Evolutionary conservation across 306 rosid species (phyloP).

Genomic region (Canavalia gladiata): DNA sequence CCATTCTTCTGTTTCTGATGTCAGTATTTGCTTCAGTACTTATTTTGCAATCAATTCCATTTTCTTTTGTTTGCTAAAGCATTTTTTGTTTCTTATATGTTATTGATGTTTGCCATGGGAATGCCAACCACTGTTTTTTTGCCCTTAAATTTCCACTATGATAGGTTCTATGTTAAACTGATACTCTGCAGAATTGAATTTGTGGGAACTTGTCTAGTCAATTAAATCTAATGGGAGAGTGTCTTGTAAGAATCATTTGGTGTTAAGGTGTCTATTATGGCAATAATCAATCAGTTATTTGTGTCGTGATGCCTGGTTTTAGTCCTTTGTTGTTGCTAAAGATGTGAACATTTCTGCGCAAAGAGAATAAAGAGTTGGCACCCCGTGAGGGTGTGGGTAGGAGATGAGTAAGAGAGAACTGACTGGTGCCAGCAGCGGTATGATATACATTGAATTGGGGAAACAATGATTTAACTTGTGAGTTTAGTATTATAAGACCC

Average conservation of each 20-base stretch:
- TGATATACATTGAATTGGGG: constrained; percentile 1
- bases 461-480: constrained; percentile 25
- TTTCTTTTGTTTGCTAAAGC: constrained; percentile 31
- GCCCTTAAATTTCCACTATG: background rate
- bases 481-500: constrained; percentile 1
- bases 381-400: background rate
- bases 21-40: background rate
- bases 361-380: background rate
- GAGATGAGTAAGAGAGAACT: background rate
- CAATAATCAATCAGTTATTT: background rate
- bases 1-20: constrained; percentile 21
- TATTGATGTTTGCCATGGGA: constrained; percentile 2
- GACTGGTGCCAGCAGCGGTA: background rate
- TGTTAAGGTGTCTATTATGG: constrained; percentile 11
- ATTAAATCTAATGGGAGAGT: background rate
- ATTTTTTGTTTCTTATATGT: constrained; percentile 19
- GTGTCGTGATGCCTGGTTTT: background rate
- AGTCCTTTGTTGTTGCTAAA: constrained; percentile 21
- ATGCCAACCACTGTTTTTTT: background rate
- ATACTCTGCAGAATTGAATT: constrained; percentile 12
- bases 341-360: constrained; percentile 5
- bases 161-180: constrained; percentile 1
- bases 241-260: constrained; percentile 30
- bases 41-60: constrained; percentile 5
- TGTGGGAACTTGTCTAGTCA: background rate